These are phyloP conservation scores for Acanthamoeba lenticulata DNA, from an alignment of 208 protist genomes.

Conservation along the genomic window DNA sequence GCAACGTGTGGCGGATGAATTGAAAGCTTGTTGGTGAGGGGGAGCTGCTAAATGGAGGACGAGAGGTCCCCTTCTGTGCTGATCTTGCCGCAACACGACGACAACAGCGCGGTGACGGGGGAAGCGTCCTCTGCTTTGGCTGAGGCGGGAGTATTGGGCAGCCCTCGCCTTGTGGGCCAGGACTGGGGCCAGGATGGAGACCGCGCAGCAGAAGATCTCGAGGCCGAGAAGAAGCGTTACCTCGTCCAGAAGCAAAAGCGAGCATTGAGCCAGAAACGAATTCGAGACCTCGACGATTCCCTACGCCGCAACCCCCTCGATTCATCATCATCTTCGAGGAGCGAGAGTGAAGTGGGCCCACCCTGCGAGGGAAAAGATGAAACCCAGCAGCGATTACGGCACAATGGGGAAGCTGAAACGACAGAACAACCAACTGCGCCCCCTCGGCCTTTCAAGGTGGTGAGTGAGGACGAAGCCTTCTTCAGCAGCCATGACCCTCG, in stretches of 20 bases:
- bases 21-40: too few relatives aligned
- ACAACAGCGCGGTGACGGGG: neutral
- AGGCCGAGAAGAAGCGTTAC: constrained; percentile 43
- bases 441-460: too few relatives aligned
- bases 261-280: neutral
- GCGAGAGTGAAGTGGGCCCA: too few relatives aligned
- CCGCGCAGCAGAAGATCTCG: neutral
- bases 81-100: neutral
- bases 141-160: neutral
- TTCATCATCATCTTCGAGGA: neutral
- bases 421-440: too few relatives aligned
- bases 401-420: too few relatives aligned
- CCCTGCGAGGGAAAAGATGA: too few relatives aligned
- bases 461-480: too few relatives aligned
- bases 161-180: neutral
- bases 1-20: too few relatives aligned
- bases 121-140: neutral
- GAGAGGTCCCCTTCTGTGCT: too few relatives aligned
- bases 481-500: neutral
- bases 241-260: constrained; percentile 13
- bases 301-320: neutral
- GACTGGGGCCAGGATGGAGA: neutral
- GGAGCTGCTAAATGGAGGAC: too few relatives aligned
- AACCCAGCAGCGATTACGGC: too few relatives aligned
- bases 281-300: neutral